phyloP scores from a whole-genome alignment of 2,329 filamentous ascomycete species.

The Annulohypoxylon truncatum region DNA sequence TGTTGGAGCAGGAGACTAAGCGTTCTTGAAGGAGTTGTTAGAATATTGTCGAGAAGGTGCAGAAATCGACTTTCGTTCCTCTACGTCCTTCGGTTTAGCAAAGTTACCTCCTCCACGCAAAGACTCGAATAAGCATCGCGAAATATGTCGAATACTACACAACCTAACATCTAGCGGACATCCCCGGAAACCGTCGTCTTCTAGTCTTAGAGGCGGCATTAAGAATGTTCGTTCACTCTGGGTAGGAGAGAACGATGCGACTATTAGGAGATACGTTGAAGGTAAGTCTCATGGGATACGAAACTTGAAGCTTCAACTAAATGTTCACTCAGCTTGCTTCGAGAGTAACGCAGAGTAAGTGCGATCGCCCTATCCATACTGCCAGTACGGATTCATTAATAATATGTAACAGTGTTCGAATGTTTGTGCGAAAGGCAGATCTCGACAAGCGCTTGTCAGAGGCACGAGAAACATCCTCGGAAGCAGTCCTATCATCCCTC shows the following conservation, averaged over 20 bases:
- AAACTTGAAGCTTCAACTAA: neutral
- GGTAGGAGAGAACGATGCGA: neutral
- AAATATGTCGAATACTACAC: neutral
- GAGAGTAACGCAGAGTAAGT: neutral
- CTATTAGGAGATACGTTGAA: neutral
- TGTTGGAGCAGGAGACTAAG: neutral
- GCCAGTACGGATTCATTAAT: too few species aligned
- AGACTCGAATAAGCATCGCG: neutral
- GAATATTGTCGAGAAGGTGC: neutral
- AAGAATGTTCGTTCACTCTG: neutral
- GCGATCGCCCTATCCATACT: too few species aligned
- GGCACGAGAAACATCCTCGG: neutral
- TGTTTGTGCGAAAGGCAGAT: neutral
- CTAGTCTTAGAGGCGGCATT: neutral
- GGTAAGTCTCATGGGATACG: neutral
- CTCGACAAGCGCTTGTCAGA: neutral
- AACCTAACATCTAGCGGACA: neutral
- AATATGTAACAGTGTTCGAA: neutral
- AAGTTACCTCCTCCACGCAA: neutral
- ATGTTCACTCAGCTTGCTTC: neutral
- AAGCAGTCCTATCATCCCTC: neutral
- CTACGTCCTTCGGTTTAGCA: neutral
- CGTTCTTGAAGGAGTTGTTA: neutral
- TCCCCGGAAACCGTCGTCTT: neutral
- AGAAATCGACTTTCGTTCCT: neutral